phyloP scores from a whole-genome alignment of 2,329 filamentous ascomycete species.

The Hymenoscyphus fructigenus region DNA sequence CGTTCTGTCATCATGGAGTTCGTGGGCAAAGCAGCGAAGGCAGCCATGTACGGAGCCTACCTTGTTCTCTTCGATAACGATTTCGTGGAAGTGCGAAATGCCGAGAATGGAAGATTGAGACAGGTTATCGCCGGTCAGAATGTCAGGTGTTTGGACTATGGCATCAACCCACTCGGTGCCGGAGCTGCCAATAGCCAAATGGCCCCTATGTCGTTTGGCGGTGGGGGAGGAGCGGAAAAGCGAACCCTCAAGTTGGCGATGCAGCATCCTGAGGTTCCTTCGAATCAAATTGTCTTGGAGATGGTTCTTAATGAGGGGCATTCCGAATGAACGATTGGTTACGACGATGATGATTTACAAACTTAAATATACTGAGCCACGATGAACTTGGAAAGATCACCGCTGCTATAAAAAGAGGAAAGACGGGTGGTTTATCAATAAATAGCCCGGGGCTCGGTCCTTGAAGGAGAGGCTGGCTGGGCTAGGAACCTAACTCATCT shows the following conservation, averaged over 20 bases:
- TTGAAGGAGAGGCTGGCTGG: neutral
- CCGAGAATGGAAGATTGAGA: constrained; percentile 87
- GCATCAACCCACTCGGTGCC: constrained; percentile 55
- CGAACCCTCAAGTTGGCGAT: constrained; percentile 91
- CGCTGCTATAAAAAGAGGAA: neutral
- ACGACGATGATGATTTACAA: neutral
- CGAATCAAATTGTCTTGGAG: constrained; percentile 86
- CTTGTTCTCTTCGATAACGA: constrained; percentile 92
- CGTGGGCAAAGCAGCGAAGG: constrained; percentile 84
- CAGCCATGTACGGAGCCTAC: constrained; percentile 88
- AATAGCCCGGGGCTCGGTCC: neutral
- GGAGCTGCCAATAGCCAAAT: constrained; percentile 41
- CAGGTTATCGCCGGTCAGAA: constrained; percentile 94
- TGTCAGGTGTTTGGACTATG: constrained; percentile 87
- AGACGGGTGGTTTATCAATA: neutral
- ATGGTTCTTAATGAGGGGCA: constrained; percentile 90
- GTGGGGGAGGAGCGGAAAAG: constrained; percentile 44
- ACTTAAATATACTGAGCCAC: neutral
- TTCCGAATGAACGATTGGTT: constrained; percentile 29
- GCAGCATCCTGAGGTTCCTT: constrained; percentile 85
- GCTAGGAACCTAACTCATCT: neutral
- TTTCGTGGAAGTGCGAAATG: constrained; percentile 95
- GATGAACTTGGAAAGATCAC: too few relatives aligned
- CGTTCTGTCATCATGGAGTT: constrained; percentile 98
- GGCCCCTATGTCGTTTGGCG: constrained; percentile 28